These are phyloP conservation scores for Coemansia sp. DNA, from an alignment of 192 early-diverging fungal genomes.

Conservation along the genomic window DNA sequence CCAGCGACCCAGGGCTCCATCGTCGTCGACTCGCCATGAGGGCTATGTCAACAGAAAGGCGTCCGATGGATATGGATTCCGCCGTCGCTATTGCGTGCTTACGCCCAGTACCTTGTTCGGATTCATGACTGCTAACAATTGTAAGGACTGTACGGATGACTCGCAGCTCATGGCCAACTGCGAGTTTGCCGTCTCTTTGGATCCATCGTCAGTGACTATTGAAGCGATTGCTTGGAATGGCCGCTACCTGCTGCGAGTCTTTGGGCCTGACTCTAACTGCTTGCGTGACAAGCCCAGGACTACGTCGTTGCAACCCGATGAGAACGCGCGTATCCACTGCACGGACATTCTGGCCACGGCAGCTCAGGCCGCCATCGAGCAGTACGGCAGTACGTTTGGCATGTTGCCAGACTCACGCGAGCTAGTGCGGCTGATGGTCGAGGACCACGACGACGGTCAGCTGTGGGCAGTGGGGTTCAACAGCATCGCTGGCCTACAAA, in stretches of 20 bases:
- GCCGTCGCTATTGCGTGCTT: slow-evolving; percentile 56
- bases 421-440: slow-evolving; percentile 54
- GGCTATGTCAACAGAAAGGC: slow-evolving; percentile 56
- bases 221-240: slow-evolving; percentile 57
- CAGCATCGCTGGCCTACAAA: slow-evolving; percentile 48
- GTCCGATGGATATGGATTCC: slow-evolving; percentile 53
- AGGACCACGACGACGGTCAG: slow-evolving; percentile 53
- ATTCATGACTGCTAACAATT: slow-evolving; percentile 42
- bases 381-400: slow-evolving; percentile 55
- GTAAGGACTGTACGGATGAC: slow-evolving; percentile 28
- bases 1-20: slow-evolving; percentile 27
- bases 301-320: slow-evolving; percentile 34
- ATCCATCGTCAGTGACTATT: slow-evolving; percentile 36
- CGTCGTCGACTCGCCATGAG: slow-evolving; percentile 39
- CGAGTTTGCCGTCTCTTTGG: slow-evolving; percentile 54
- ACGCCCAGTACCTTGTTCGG: slow-evolving; percentile 36
- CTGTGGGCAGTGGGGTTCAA: slow-evolving; percentile 50
- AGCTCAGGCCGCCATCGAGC: slow-evolving; percentile 53
- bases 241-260: slow-evolving; percentile 51
- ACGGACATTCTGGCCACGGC: slow-evolving; percentile 55
- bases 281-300: slow-evolving; percentile 48
- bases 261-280: slow-evolving; percentile 38
- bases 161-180: slow-evolving; percentile 26
- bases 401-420: slow-evolving; percentile 49
- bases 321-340: slow-evolving; percentile 38